Percentiles rank a stretch among this genome's conserved stretches.
These are phyloP conservation scores for Basipetospora chlamydospora DNA, from an alignment of 2,329 filamentous ascomycete species.

Conservation along the genomic window DNA sequence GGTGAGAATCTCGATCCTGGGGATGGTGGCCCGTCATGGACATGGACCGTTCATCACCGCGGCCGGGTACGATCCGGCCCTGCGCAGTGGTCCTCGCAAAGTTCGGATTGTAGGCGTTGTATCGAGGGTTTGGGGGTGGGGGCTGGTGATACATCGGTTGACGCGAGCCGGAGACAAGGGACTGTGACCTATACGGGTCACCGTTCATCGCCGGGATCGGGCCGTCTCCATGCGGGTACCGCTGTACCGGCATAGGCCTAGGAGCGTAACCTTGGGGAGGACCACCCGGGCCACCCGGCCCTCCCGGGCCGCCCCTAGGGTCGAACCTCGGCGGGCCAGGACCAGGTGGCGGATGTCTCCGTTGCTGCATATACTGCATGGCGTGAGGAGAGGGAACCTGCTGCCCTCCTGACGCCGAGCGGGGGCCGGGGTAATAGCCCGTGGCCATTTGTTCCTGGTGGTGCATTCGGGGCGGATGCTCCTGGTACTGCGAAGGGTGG, in stretches of 20 bases:
- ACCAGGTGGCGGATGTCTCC: constrained; percentile 24
- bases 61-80: constrained; percentile 79
- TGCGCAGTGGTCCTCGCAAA: constrained; percentile 76
- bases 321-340: constrained; percentile 12
- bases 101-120: constrained; percentile 50
- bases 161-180: constrained; percentile 63
- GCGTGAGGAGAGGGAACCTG: constrained; percentile 26
- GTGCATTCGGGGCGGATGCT: constrained; percentile 15
- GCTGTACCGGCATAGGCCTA: constrained; percentile 30
- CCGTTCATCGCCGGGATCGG: constrained; percentile 61
- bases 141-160: constrained; percentile 58
- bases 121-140: constrained; percentile 57
- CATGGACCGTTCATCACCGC: constrained; percentile 88
- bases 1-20: constrained; percentile 63
- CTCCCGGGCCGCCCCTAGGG: constrained; percentile 12
- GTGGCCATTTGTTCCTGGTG: constrained; percentile 28
- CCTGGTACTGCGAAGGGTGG: constrained; percentile 20
- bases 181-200: constrained; percentile 85
- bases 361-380: constrained; percentile 31
- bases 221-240: constrained; percentile 46
- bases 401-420: constrained; percentile 34
- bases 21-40: constrained; percentile 70
- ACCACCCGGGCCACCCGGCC: too few relatives aligned
- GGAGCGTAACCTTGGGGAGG: constrained; percentile 6
- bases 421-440: constrained; percentile 39